phyloP scores from a whole-genome alignment of 352 stramenopile genomes.

The Globisporangium iwayamae region DNA sequence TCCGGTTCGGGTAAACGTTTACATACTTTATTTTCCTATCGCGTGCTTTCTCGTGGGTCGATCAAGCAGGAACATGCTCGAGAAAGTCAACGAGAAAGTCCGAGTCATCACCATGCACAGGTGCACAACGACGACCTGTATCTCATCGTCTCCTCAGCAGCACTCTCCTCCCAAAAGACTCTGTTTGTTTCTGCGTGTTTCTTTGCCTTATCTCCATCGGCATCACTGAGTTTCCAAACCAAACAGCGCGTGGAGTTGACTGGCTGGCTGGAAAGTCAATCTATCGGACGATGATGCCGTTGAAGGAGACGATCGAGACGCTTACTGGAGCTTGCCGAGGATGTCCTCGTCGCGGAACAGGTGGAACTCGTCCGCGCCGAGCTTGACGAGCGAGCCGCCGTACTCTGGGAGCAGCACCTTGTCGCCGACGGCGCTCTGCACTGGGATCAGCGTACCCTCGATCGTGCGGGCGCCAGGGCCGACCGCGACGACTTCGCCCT shows the following conservation, averaged over 20 bases:
- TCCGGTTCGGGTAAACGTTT: constrained; percentile 18
- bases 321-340: constrained; percentile 94
- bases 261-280: constrained; percentile 1
- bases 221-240: constrained; percentile 6
- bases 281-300: constrained; percentile 9
- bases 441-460: constrained; percentile 86
- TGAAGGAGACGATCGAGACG: neutral
- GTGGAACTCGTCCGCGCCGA: constrained; percentile 91
- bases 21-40: constrained; percentile 41
- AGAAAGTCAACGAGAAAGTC: neutral
- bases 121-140: neutral
- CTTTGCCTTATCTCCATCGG: constrained; percentile 6
- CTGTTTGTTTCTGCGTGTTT: constrained; percentile 3
- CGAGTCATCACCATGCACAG: neutral
- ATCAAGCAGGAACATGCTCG: constrained; percentile 6
- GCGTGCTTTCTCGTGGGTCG: constrained; percentile 8
- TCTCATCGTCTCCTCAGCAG: neutral
- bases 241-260: neutral
- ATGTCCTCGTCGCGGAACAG: constrained; percentile 97
- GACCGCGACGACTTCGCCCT: constrained; percentile 93
- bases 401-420: constrained; percentile 96
- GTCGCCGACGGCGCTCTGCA: constrained; percentile 89
- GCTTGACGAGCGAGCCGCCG: constrained; percentile 91
- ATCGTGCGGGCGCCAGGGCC: constrained; percentile 88
- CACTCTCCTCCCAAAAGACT: neutral